Evolutionary conservation across 306 rosid species (phyloP).

Genomic region (Boehmeria nivea): DNA sequence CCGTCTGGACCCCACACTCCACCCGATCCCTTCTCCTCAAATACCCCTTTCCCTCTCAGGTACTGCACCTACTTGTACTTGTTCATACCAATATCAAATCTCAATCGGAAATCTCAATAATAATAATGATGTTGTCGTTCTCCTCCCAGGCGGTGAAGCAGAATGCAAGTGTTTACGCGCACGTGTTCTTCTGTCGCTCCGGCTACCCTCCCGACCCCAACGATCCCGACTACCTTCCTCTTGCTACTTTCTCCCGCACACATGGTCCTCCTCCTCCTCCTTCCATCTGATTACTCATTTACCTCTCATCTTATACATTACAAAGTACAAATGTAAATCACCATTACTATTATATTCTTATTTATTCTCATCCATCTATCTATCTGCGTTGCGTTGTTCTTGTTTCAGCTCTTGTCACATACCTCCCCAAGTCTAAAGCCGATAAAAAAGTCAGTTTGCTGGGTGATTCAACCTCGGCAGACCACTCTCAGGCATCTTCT

Average conservation of each 20-base stretch:
- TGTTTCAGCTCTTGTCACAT: conserved; percentile 63
- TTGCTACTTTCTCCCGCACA: conserved; percentile 66
- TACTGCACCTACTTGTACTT: too few species aligned
- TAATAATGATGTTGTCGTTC: conserved; percentile 1
- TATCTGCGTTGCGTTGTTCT: too few species aligned
- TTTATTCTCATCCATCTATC: too few species aligned
- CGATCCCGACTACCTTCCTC: conserved; percentile 83
- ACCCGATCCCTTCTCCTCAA: conserved; percentile 54
- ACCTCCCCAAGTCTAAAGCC: conserved; percentile 72
- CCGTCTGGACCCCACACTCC: conserved; percentile 67
- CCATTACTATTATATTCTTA: too few species aligned
- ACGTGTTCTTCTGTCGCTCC: conserved; percentile 83
- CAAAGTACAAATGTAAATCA: too few species aligned
- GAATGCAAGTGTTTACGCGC: conserved; percentile 79
- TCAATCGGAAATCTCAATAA: background rate
- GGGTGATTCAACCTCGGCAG: conserved; percentile 41
- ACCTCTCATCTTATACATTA: too few species aligned
- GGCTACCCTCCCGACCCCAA: conserved; percentile 83
- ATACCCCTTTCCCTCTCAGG: conserved; percentile 77
- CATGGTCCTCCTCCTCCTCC: conserved; percentile 32
- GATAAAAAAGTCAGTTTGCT: conserved; percentile 69
- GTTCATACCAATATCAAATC: conserved; percentile 13
- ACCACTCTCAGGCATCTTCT: conserved; percentile 42
- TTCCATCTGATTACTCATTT: background rate
- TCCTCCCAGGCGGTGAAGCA: conserved; percentile 59